These are phyloP conservation scores for Microsporum canis DNA, from an alignment of 2,329 filamentous ascomycete genomes.

Conservation along the genomic window DNA sequence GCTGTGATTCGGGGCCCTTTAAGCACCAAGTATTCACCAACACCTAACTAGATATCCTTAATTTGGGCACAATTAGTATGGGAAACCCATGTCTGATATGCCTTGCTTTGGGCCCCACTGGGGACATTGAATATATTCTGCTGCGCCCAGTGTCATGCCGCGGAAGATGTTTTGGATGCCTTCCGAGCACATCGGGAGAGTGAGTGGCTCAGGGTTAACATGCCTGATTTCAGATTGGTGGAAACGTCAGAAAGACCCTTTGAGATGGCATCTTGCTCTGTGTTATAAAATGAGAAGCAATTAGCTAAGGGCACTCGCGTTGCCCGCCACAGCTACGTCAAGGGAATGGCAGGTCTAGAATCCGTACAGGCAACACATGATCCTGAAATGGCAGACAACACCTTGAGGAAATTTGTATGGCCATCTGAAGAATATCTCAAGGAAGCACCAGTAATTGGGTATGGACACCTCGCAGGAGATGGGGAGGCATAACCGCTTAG, in stretches of 20 bases:
- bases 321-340: slow-evolving; percentile 14
- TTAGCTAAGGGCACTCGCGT: slow-evolving; percentile 15
- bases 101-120: no score
- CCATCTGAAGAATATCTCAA: not conserved
- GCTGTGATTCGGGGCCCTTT: no score
- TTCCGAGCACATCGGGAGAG: no score
- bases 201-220: no score
- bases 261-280: slow-evolving; percentile 15
- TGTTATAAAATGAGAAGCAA: slow-evolving; percentile 16
- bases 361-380: not conserved
- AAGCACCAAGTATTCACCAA: no score
- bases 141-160: no score
- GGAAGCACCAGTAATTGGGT: not conserved
- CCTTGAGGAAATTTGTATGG: not conserved
- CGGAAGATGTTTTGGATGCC: no score
- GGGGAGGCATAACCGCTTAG: no score
- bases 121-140: no score
- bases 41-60: no score
- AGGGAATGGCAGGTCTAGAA: not conserved
- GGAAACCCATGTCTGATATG: no score
- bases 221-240: not conserved
- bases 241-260: slow-evolving; percentile 14
- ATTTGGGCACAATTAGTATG: no score
- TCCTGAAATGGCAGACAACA: not conserved
- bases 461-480: not conserved